A percentile compares a stretch with the other conserved stretches of the same genome.
These are phyloP conservation scores for Volutella citrinella DNA, from an alignment of 2,329 filamentous ascomycete genomes.

Conservation along the genomic window DNA sequence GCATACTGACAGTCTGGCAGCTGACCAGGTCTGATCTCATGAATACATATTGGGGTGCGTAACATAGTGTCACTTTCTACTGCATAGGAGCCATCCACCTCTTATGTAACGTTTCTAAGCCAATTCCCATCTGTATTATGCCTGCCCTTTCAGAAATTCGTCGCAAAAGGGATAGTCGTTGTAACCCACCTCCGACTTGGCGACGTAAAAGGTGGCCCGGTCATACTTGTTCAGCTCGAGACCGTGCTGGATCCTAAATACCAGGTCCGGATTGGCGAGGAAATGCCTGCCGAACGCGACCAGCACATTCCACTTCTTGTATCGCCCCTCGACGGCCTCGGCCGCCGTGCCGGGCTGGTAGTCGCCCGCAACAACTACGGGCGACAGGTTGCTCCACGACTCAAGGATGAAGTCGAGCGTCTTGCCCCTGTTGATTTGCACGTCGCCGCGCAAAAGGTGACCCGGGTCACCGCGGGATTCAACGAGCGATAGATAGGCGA, in stretches of 20 bases:
- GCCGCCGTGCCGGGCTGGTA: constrained; percentile 19
- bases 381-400: constrained; percentile 26
- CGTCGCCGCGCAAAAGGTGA: constrained; percentile 7
- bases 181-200: constrained; percentile 16
- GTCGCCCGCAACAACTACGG: constrained; percentile 25
- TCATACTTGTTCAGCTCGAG: constrained; percentile 23
- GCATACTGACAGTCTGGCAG: no score
- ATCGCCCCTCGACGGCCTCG: constrained; percentile 20
- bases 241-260: constrained; percentile 22
- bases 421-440: constrained; percentile 29
- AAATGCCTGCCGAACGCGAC: constrained; percentile 28
- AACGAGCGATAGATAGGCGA: constrained; percentile 28
- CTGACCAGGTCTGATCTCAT: no score
- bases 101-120: no score
- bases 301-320: constrained; percentile 27
- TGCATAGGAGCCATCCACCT: no score
- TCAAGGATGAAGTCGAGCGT: constrained; percentile 30
- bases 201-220: constrained; percentile 22
- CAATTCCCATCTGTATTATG: no score
- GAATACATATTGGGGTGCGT: no score
- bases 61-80: no score
- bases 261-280: constrained; percentile 27
- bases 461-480: constrained; percentile 25
- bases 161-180: constrained; percentile 19
- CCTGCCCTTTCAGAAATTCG: no score